Evolutionary conservation across 805 yeast genomes (phyloP).

Genomic region (Blastobotrys attinorum): DNA sequence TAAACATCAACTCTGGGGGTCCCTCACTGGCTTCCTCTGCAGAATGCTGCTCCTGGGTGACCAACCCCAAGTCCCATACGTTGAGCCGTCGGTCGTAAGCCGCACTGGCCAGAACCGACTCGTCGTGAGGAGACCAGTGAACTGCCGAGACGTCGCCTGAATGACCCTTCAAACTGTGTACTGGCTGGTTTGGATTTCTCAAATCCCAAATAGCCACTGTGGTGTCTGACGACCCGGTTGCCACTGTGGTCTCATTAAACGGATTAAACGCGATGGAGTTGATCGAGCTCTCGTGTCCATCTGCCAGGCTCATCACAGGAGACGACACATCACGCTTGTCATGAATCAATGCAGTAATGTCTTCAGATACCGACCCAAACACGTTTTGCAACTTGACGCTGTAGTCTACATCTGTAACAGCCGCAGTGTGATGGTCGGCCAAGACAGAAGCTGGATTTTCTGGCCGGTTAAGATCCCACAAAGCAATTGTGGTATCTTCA

Average conservation of each 20-base stretch:
- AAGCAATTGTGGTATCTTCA: conserved; percentile 60
- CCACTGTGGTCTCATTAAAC: conserved; percentile 41
- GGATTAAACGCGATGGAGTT: conserved; percentile 66
- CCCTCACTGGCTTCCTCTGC: conserved; percentile 47
- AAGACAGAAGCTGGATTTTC: conserved; percentile 31
- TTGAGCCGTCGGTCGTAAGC: conserved; percentile 63
- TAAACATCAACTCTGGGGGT: conserved; percentile 70
- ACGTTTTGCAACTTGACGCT: conserved; percentile 36
- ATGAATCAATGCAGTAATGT: conserved; percentile 50
- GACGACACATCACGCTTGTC: conserved; percentile 53
- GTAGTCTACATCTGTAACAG: conserved; percentile 63
- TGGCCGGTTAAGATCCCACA: conserved; percentile 56
- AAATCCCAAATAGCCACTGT: conserved; percentile 67
- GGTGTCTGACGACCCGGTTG: conserved; percentile 74
- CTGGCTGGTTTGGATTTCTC: conserved; percentile 49
- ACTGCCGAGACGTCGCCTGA: conserved; percentile 47
- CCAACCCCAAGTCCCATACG: conserved; percentile 63
- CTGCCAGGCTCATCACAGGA: conserved; percentile 24
- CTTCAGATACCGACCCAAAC: conserved; percentile 70
- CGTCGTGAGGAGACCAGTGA: conserved; percentile 44
- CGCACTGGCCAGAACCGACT: conserved; percentile 49
- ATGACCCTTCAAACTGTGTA: conserved; percentile 65
- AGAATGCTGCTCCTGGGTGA: conserved; percentile 43
- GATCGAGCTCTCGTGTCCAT: conserved; percentile 32
- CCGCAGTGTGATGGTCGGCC: conserved; percentile 40